Conservation (phyloP, 2,329 filamentous ascomycete genomes). For the Spiromastix sp. region DNA sequence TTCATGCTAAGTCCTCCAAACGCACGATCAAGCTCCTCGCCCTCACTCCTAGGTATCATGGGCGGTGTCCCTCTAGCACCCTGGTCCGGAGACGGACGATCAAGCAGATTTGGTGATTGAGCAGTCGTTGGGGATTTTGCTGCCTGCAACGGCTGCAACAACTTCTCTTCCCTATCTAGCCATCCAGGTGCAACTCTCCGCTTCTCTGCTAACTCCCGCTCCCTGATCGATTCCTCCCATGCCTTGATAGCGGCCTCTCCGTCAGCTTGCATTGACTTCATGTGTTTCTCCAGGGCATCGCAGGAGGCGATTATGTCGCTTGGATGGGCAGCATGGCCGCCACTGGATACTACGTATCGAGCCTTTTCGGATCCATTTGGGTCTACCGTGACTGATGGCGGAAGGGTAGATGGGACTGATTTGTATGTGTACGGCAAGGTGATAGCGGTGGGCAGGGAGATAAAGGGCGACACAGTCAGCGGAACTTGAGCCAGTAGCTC, state of each 20-base stretch:
- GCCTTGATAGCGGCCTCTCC: constrained; percentile 56
- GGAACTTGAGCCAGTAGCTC: constrained; percentile 86
- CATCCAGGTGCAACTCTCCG: constrained; percentile 53
- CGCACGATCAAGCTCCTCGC: constrained; percentile 43
- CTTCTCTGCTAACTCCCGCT: constrained; percentile 54
- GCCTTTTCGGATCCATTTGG: constrained; percentile 39
- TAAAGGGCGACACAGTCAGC: constrained; percentile 86
- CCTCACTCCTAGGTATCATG: constrained; percentile 35
- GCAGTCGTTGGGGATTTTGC: constrained; percentile 10
- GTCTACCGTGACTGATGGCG: constrained; percentile 55
- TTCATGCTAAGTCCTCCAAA: constrained; percentile 40
- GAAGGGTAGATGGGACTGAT: constrained; percentile 74
- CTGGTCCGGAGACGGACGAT: constrained; percentile 26
- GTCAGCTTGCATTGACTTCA: constrained; percentile 57
- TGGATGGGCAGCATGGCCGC: constrained; percentile 72
- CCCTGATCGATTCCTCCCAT: constrained; percentile 55
- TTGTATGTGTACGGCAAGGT: constrained; percentile 96
- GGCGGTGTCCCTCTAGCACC: constrained; percentile 22
- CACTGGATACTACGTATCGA: constrained; percentile 68
- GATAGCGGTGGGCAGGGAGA: constrained; percentile 77
- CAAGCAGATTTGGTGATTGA: constrained; percentile 23
- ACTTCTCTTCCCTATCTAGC: constrained; percentile 51
- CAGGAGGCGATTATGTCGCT: constrained; percentile 78
- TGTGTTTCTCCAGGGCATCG: constrained; percentile 63
- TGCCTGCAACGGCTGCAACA: constrained; percentile 41